Evolutionary conservation across 257 asterid species (phyloP).

Genomic region (Fraxinus excelsior): DNA sequence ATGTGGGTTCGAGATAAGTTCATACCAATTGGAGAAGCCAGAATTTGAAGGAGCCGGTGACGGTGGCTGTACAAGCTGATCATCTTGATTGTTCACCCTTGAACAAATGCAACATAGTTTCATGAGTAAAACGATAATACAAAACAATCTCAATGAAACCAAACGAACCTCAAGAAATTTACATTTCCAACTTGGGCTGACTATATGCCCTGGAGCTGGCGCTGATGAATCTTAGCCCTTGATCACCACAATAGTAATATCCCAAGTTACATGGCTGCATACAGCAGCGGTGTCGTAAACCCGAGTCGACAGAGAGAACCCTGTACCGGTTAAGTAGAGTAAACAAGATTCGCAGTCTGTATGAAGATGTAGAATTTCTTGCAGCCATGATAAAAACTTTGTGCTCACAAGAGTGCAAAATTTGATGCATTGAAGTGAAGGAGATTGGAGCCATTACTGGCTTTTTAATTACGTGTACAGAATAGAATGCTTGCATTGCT

Average conservation of each 20-base stretch:
- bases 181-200: constrained; percentile 30
- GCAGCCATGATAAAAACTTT: constrained; percentile 41
- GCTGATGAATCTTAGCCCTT: constrained; percentile 44
- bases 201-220: constrained; percentile 21
- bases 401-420: background rate
- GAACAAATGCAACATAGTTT: constrained; percentile 5
- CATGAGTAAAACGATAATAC: background rate
- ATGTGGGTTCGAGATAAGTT: background rate
- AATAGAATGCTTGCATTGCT: constrained; percentile 13
- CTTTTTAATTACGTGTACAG: constrained; percentile 20
- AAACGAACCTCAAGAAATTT: background rate
- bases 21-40: constrained; percentile 54
- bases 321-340: constrained; percentile 42
- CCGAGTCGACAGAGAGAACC: constrained; percentile 18
- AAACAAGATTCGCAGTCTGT: constrained; percentile 46
- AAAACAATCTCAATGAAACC: background rate
- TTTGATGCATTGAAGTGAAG: constrained; percentile 10
- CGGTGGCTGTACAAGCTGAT: constrained; percentile 17
- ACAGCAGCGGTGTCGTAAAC: constrained; percentile 26
- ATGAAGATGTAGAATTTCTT: constrained; percentile 46
- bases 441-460: constrained; percentile 4
- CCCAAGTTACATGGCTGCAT: constrained; percentile 21
- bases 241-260: constrained; percentile 23
- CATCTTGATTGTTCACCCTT: constrained; percentile 43
- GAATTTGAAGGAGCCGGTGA: constrained; percentile 33